Evolutionary conservation across 2,329 filamentous ascomycete species (phyloP).

Genomic region (Talaromyces marneffei): DNA sequence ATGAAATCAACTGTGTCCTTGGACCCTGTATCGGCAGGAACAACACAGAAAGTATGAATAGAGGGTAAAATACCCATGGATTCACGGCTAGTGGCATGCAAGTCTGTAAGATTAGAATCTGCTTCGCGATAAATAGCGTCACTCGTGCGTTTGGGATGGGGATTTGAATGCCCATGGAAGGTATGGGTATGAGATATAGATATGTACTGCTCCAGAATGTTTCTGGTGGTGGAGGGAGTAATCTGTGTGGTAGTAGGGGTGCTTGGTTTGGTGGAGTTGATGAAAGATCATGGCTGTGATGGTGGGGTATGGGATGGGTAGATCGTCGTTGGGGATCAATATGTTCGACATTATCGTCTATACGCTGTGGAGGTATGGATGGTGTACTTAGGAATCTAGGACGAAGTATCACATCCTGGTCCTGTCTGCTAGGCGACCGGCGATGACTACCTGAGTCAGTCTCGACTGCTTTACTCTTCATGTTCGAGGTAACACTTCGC

Average conservation of each 20-base stretch:
- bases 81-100: conserved; percentile 69
- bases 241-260: neutral
- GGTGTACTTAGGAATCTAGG: conserved; percentile 25
- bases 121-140: conserved; percentile 61
- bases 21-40: conserved; percentile 47
- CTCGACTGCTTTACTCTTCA: neutral
- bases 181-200: neutral
- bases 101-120: conserved; percentile 57
- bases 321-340: conserved; percentile 16
- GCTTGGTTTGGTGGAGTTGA: neutral
- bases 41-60: conserved; percentile 63
- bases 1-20: conserved; percentile 36
- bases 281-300: conserved; percentile 12
- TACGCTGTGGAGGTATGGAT: conserved; percentile 20
- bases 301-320: conserved; percentile 28
- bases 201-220: conserved; percentile 13
- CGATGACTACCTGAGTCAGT: neutral
- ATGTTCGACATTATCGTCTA: conserved; percentile 13
- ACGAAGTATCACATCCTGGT: conserved; percentile 30
- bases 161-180: conserved; percentile 22
- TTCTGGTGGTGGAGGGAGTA: conserved; percentile 8
- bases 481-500: conserved; percentile 7
- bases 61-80: conserved; percentile 58
- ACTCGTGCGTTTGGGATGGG: conserved; percentile 48
- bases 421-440: conserved; percentile 21